Evolutionary conservation across 805 yeast genomes (phyloP).

Genomic region (Diddensiella caesifluorescens): DNA sequence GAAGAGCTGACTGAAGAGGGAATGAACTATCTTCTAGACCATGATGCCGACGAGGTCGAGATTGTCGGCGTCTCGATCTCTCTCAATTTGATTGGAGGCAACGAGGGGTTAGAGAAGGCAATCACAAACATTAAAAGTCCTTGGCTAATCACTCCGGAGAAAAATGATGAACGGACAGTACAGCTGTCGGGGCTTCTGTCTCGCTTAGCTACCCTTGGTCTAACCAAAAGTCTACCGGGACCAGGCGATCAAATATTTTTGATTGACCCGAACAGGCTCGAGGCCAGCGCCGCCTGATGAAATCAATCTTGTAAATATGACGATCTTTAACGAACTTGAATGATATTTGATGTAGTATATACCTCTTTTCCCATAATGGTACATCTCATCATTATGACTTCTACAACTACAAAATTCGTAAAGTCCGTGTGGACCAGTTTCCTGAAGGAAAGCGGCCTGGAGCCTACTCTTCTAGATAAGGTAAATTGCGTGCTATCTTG

Average conservation of each 20-base stretch:
- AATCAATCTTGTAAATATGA: too few relatives aligned
- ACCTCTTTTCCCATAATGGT: neutral
- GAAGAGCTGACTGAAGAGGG: neutral
- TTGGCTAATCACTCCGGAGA: neutral
- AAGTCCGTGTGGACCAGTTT: conserved; percentile 30
- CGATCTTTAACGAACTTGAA: too few relatives aligned
- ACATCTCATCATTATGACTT: neutral
- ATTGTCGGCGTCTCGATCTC: conserved; percentile 2
- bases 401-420: conserved; percentile 9
- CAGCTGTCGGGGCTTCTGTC: neutral
- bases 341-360: too few relatives aligned
- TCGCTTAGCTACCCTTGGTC: neutral
- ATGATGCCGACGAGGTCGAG: neutral
- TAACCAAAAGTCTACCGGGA: neutral
- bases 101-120: neutral
- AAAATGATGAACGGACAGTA: neutral
- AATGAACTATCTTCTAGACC: neutral
- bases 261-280: neutral
- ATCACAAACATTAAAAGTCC: conserved; percentile 1
- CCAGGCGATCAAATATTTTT: neutral
- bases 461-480: conserved; percentile 27
- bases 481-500: conserved; percentile 15
- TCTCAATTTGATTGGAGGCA: neutral
- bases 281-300: too few relatives aligned
- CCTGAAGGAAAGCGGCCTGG: conserved; percentile 27